phyloP scores from a whole-genome alignment of 2,329 filamentous ascomycete genomes.

The Calonectria ilicicola region DNA sequence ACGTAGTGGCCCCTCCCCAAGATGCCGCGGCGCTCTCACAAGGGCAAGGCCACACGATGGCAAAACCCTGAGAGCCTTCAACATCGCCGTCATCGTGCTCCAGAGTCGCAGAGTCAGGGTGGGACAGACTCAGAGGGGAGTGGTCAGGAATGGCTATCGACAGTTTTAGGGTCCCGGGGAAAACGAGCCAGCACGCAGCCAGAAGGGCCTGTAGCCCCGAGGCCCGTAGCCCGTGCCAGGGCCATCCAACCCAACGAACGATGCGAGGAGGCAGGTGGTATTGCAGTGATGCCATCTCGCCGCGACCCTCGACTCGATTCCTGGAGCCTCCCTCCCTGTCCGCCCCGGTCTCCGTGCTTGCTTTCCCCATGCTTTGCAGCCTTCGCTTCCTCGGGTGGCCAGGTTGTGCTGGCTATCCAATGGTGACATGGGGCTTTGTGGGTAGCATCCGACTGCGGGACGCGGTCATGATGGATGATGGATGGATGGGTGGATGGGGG shows the following conservation, averaged over 20 bases:
- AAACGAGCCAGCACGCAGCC: slow-evolving; percentile 7
- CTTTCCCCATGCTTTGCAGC: slow-evolving; percentile 31
- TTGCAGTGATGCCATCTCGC: slow-evolving; percentile 44
- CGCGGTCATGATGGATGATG: slow-evolving; percentile 22
- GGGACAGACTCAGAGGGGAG: slow-evolving; percentile 36
- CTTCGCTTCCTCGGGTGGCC: slow-evolving; percentile 33
- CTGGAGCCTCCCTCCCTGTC: slow-evolving; percentile 19
- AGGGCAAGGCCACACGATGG: slow-evolving; percentile 34
- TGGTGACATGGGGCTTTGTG: slow-evolving; percentile 31
- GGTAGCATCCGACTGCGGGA: slow-evolving; percentile 37
- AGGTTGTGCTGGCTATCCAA: slow-evolving; percentile 27
- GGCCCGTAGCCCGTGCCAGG: slow-evolving; percentile 7
- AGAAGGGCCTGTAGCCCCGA: slow-evolving; percentile 1
- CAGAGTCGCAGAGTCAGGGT: slow-evolving; percentile 35
- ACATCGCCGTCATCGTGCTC: slow-evolving; percentile 42
- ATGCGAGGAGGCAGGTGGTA: slow-evolving; percentile 36
- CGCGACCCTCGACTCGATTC: slow-evolving; percentile 30
- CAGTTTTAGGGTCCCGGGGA: not conserved
- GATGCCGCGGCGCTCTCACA: slow-evolving; percentile 36
- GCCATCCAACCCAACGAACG: slow-evolving; percentile 27
- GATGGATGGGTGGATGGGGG: slow-evolving; percentile 16
- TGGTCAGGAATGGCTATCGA: slow-evolving; percentile 11
- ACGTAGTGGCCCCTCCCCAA: slow-evolving; percentile 42
- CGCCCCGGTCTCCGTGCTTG: slow-evolving; percentile 26
- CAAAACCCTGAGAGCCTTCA: slow-evolving; percentile 37